Conservation (phyloP, 2,329 filamentous ascomycete genomes). For the Clonostachys rosea region DNA sequence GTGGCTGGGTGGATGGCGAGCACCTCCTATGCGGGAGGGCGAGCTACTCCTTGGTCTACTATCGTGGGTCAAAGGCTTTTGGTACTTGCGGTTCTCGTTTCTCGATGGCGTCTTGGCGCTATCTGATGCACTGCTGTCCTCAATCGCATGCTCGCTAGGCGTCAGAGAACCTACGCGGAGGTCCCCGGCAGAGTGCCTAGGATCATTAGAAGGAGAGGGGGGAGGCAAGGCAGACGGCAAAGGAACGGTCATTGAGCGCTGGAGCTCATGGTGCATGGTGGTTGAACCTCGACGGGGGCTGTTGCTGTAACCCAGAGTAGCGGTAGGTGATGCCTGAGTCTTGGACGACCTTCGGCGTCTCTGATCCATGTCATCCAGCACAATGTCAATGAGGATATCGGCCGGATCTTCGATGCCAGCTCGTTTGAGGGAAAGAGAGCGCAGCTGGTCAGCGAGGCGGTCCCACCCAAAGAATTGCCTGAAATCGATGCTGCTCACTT, state of each 20-base stretch:
- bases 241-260: constrained; percentile 65
- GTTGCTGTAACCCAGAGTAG: constrained; percentile 56
- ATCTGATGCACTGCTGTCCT: constrained; percentile 26
- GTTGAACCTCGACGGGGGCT: constrained; percentile 61
- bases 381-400: constrained; percentile 87
- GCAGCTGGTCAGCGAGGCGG: constrained; percentile 82
- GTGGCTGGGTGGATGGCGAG: constrained; percentile 67
- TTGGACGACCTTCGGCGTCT: constrained; percentile 84
- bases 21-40: constrained; percentile 70
- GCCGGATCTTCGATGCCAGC: constrained; percentile 85
- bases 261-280: constrained; percentile 55
- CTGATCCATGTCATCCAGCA: constrained; percentile 94
- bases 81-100: constrained; percentile 10
- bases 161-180: constrained; percentile 56
- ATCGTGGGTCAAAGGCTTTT: constrained; percentile 17
- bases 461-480: constrained; percentile 98
- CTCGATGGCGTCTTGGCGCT: constrained; percentile 12
- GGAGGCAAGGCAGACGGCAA: constrained; percentile 33
- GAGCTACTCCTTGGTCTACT: constrained; percentile 71
- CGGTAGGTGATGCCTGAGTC: constrained; percentile 72
- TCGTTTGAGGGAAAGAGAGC: constrained; percentile 83
- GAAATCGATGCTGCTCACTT: constrained; percentile 94
- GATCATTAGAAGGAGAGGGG: constrained; percentile 25
- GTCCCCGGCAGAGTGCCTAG: constrained; percentile 40
- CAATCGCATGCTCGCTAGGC: constrained; percentile 43